Conservation (phyloP, 1,284 basidiomycete genomes). For the Pseudozyma sp. region DNA sequence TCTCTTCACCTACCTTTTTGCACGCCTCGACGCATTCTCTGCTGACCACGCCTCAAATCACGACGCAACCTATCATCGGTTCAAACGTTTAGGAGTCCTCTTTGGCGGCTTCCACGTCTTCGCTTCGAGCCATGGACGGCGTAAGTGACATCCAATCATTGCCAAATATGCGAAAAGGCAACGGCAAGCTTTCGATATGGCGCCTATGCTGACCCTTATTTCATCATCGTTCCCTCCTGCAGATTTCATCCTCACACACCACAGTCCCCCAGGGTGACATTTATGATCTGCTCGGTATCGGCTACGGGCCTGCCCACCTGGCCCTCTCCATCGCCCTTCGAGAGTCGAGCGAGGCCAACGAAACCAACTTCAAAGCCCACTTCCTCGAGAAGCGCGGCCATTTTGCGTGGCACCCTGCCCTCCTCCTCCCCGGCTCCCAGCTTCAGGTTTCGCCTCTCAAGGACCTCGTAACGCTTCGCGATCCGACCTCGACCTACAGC, state of each 20-base stretch:
- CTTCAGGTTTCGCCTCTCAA: constrained; percentile 68
- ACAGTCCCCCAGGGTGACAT: constrained; percentile 44
- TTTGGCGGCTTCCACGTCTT: constrained; percentile 30
- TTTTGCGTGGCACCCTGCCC: constrained; percentile 67
- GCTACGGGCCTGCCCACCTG: constrained; percentile 66
- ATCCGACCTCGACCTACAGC: constrained; percentile 65
- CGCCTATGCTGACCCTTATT: too few species aligned
- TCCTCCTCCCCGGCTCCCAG: constrained; percentile 66
- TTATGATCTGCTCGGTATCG: constrained; percentile 63
- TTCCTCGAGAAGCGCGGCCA: constrained; percentile 63
- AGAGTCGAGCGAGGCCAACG: constrained; percentile 56
- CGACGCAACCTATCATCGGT: background rate
- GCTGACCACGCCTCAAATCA: background rate
- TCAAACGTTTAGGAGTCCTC: constrained; percentile 12
- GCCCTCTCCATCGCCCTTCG: constrained; percentile 63
- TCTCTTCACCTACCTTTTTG: background rate
- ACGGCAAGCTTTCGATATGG: too few species aligned
- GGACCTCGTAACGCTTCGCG: constrained; percentile 67
- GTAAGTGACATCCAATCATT: constrained; percentile 10
- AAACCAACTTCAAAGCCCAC: constrained; percentile 48
- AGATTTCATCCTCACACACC: constrained; percentile 29
- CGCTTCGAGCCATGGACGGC: constrained; percentile 35
- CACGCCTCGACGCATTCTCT: background rate
- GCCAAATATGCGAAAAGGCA: too few species aligned
- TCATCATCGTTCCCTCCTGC: background rate